These are phyloP conservation scores for Baudoinia panamericana DNA, from an alignment of 495 filamentous ascomycete species.

Conservation along the genomic window DNA sequence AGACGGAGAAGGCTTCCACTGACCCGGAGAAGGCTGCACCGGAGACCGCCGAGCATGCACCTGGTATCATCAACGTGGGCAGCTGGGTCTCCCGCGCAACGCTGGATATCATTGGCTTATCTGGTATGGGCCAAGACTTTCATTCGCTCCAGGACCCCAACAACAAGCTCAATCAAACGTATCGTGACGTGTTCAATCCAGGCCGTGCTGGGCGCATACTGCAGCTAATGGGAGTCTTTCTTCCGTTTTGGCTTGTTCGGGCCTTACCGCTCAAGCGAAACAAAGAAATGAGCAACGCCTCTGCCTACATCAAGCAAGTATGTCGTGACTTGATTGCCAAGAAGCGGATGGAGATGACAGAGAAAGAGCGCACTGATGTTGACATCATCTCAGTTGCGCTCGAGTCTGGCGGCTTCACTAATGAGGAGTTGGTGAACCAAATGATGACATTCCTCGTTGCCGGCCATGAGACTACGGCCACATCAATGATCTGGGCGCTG, in stretches of 20 bases:
- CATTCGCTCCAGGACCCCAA: slow-evolving; percentile 49
- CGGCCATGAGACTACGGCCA: slow-evolving; percentile 68
- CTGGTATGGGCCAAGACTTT: slow-evolving; percentile 73
- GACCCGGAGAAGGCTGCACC: slow-evolving; percentile 29
- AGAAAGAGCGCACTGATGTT: slow-evolving; percentile 34
- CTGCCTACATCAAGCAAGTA: slow-evolving; percentile 44
- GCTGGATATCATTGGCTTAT: slow-evolving; percentile 75
- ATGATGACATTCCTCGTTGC: slow-evolving; percentile 92
- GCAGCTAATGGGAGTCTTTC: slow-evolving; percentile 32
- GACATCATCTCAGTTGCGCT: slow-evolving; percentile 81
- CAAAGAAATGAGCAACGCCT: slow-evolving; percentile 41
- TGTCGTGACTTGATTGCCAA: slow-evolving; percentile 53
- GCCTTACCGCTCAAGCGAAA: slow-evolving; percentile 56
- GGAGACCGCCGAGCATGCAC: slow-evolving; percentile 23
- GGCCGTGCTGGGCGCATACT: slow-evolving; percentile 32
- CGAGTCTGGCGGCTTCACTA: slow-evolving; percentile 59
- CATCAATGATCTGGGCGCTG: slow-evolving; percentile 47
- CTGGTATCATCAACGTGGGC: slow-evolving; percentile 46
- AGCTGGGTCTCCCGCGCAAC: slow-evolving; percentile 58
- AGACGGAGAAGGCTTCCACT: slow-evolving; percentile 15
- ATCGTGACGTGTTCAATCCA: slow-evolving; percentile 45
- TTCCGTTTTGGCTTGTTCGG: slow-evolving; percentile 38
- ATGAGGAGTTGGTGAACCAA: slow-evolving; percentile 75
- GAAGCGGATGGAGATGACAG: slow-evolving; percentile 52
- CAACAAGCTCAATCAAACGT: slow-evolving; percentile 53